Evolutionary conservation across 2,329 filamentous ascomycete species (phyloP).

Genomic region (Colletotrichum horii): DNA sequence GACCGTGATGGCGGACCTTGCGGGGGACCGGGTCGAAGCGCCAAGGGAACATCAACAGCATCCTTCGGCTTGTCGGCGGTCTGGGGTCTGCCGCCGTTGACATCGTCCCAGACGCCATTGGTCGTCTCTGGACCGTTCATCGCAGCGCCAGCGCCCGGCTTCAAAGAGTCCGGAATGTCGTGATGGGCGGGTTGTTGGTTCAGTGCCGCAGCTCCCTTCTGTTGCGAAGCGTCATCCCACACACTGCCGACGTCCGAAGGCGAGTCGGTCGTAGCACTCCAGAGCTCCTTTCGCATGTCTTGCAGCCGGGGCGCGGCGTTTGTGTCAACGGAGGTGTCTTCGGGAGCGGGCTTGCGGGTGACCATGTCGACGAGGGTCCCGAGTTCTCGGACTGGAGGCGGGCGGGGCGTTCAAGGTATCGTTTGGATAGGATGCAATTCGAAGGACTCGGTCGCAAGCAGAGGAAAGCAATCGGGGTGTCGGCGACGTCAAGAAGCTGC

Average conservation of each 20-base stretch:
- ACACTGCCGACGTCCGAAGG: constrained; percentile 29
- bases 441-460: background rate
- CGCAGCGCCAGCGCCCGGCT: constrained; percentile 32
- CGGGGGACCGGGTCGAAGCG: constrained; percentile 31
- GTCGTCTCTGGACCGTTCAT: constrained; percentile 27
- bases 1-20: constrained; percentile 23
- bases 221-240: constrained; percentile 28
- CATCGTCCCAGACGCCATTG: constrained; percentile 36
- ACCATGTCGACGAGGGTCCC: constrained; percentile 40
- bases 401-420: background rate
- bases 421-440: background rate
- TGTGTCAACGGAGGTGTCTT: constrained; percentile 29
- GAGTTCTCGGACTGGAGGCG: constrained; percentile 7
- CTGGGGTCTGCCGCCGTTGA: constrained; percentile 21
- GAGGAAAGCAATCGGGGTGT: background rate
- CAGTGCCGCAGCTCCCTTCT: background rate
- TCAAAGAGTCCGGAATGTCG: constrained; percentile 34
- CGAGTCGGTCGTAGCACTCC: constrained; percentile 34
- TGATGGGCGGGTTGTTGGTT: background rate
- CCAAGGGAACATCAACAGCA: constrained; percentile 31
- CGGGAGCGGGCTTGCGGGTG: constrained; percentile 42
- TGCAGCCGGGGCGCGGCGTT: constrained; percentile 28
- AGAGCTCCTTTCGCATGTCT: constrained; percentile 33
- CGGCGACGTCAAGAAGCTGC: background rate
- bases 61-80: background rate